Evolutionary conservation across 495 filamentous ascomycete species (phyloP), one percentile per base, ranked within the genome.

Genomic region (Platismatia glauca): DNA sequence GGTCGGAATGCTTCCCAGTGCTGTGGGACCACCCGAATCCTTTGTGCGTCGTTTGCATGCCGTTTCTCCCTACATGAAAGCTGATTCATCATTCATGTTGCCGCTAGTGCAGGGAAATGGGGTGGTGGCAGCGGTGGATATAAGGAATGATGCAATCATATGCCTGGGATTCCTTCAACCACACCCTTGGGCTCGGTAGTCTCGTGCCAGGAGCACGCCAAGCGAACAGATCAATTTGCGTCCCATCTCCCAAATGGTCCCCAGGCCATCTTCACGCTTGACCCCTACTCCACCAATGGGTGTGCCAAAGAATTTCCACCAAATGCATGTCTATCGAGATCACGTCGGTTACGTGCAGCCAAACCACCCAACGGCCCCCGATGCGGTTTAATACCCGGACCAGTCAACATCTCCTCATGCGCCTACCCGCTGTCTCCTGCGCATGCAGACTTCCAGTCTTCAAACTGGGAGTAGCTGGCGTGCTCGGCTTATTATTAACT

Each of bases 101-200:
- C 15, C 50, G 50, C 50, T 53, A 53, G 50, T 53, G 57, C 24
- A 44, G 38, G 38, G 57, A 43, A 58, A 31, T 29, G 37, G 37
- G 57, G 57, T 27, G 24, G 9, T 9, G 15, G 38, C 27, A 33
- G 50, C 13, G 50, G 29, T 53, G 50, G n/a, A n/a, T n/a, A n/a
- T n/a, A n/a, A n/a, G n/a, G 50, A 33, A 53, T 53, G 50, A 53
- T 53, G 50, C 50, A 53, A 53, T 53, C 29, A 53, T 20, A 8
- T 43, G 57, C 15, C 38, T 43, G 57, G 57, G 57, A 43, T 33
- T 22, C 60, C 24, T 22, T 56, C 16, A 34, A 62, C 60, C 60
- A 37, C 11, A 15, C 38, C 52, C 52, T 27, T 55, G 60, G 60
- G 60, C 56, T 55, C 52, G 44, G 39, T 35, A 59, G 31, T 59